Conservation (phyloP, 768 basidiomycete genomes). For the Leccinum aurantiacum region DNA sequence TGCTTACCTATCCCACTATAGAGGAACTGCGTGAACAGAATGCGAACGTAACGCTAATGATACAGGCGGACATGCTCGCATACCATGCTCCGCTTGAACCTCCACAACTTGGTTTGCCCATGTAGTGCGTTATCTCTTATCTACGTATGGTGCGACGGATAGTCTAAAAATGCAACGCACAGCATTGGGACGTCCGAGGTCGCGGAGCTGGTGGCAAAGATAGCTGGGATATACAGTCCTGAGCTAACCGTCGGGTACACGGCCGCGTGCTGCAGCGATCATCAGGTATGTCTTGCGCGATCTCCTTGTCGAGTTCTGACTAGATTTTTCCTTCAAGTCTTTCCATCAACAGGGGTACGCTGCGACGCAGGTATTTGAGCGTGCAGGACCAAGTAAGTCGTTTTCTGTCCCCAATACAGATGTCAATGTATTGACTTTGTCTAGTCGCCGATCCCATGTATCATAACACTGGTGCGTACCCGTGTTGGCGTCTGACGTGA, state of each 20-base stretch:
- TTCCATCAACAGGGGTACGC: constrained; percentile 84
- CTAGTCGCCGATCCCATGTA: constrained; percentile 87
- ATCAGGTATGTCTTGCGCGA: constrained; percentile 52
- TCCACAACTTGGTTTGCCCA: constrained; percentile 79
- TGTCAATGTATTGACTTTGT: not conserved
- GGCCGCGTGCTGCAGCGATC: constrained; percentile 87
- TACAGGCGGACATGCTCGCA: constrained; percentile 92
- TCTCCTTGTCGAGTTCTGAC: not conserved
- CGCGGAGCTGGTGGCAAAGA: constrained; percentile 68
- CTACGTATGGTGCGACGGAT: not conserved
- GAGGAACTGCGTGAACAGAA: constrained; percentile 55
- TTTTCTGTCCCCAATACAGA: not conserved
- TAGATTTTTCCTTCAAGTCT: constrained; percentile 42
- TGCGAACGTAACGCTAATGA: constrained; percentile 76
- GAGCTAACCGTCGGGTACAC: constrained; percentile 72
- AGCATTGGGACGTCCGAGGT: constrained; percentile 83
- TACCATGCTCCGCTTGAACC: constrained; percentile 81
- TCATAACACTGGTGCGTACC: constrained; percentile 67
- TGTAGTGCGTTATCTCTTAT: constrained; percentile 44
- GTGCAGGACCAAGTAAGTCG: constrained; percentile 65
- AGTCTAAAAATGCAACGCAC: not conserved
- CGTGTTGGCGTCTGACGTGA: constrained; percentile 1
- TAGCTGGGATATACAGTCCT: constrained; percentile 79
- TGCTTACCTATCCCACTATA: constrained; percentile 25
- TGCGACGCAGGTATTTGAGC: constrained; percentile 85